A percentile compares a stretch with the other conserved stretches of the same genome.
These are phyloP conservation scores for Balakata baccata DNA, from an alignment of 345 rosid genomes.

Conservation along the genomic window DNA sequence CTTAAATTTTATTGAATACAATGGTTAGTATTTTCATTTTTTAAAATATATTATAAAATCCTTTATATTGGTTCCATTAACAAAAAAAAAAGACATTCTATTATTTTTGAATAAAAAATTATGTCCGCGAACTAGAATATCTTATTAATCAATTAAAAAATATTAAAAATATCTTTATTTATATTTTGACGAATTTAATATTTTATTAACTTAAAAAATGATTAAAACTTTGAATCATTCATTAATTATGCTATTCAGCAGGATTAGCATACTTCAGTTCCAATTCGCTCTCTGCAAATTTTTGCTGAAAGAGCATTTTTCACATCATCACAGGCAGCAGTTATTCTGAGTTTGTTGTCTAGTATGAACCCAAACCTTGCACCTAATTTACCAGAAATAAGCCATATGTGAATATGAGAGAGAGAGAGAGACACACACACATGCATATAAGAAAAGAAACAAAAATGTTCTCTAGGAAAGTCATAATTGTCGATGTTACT, in stretches of 20 bases:
- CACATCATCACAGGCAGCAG: constrained; percentile 75
- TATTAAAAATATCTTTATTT: no score
- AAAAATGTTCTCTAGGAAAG: background rate
- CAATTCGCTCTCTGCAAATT: constrained; percentile 89
- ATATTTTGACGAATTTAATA: no score
- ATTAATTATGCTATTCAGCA: constrained; percentile 6
- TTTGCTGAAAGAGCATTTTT: constrained; percentile 78
- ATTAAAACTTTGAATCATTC: background rate
- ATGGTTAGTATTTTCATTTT: no score
- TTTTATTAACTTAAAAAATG: no score
- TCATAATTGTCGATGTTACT: background rate
- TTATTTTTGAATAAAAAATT: no score
- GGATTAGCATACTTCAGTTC: constrained; percentile 63
- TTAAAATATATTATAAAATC: no score
- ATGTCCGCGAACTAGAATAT: no score
- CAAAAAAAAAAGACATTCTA: no score
- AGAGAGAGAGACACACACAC: background rate
- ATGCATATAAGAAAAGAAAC: background rate
- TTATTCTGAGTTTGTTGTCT: constrained; percentile 68
- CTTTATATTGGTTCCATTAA: no score
- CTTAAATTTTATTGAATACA: no score
- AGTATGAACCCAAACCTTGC: constrained; percentile 76
- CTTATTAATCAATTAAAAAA: no score
- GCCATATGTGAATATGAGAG: constrained; percentile 2
- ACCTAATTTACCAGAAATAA: constrained; percentile 49